Evolutionary conservation across 352 stramenopile species (phyloP), one percentile per base, ranked within the genome.

Genomic region (Phytophthora colocasiae): DNA sequence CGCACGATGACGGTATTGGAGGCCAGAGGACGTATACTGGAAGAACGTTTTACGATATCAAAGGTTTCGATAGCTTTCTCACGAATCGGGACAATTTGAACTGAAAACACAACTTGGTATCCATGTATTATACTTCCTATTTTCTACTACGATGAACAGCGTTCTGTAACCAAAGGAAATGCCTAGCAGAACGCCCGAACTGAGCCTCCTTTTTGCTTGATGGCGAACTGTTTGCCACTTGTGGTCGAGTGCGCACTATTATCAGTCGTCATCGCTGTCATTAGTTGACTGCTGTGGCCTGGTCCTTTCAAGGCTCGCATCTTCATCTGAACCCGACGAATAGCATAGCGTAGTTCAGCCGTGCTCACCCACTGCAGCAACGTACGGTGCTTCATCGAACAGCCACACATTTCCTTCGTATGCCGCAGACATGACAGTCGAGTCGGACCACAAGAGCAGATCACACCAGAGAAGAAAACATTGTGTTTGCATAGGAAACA

Each of bases 391-490:
- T 59, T 29, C 66, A 89, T 83, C 5, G 73, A 39, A 26, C 85
- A 94, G 39, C 72, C 57, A 60, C 85, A 94, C 78, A 94, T 82
- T n/a, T 66, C 44, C 48, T 85, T 84, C 2, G 71, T 69, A 48
- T 94, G 85, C 36, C 83, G 80, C 22, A 91, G 55, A 53, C 85
- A 94, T 32, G 85, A 78, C 12, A 94, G 53, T 2, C 78, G 78
- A 44, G 63, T 78, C 1, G 83, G 73, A 50, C 81, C 82, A 58
- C 85, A 94, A 0, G 73, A 69, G 53, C 85, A 94, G 3, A 85
- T 89, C 8, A 94, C 78, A 6, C 83, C 83, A 3, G 85, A 94
- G 58, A 94, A 94, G 61, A 92, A 94, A 6, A 94, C 74, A 56
- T 88, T 91, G 68, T 94, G 83, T 34, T 79, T 88, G 71, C 85